Base-by-base conservation (phyloP, 106 monocot genomes). In the Alisma plantagoaquatica region DNA sequence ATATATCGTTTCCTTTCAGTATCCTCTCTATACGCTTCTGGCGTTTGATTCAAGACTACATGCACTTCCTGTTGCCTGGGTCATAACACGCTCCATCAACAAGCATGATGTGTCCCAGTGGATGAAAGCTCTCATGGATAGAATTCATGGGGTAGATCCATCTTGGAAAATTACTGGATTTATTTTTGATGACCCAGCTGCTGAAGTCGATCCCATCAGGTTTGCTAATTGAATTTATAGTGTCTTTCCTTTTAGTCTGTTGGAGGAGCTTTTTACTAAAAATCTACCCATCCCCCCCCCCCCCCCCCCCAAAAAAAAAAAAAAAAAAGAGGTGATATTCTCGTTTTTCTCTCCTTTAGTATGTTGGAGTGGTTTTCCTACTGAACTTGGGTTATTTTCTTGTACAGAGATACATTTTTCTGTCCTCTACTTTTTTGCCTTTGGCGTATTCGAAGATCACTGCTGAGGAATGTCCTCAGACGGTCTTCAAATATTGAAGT, bases 11-110 rank as follows among this genome's bases (percentile, higher is more conserved):
- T 30, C 10, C 41, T 55, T 75, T 71, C 81, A 98, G 96, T 98
- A 98, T 85, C 96, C 96, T 30, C 66, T 98, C 28, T 79, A 79
- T 64, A 85, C 96, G 20, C 70, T 98, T 29, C 88, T 98, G 60
- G 90, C 76, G 33, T 90, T 90, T 53, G 98, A 98, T 75, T 89
- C 98, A 31, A 78, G 85, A 25, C 78, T 79, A 10, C 98, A 98
- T 74, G 76, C 90, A 35, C 76, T 90, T 10, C 89, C 98, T 57
- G 81, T 98, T 63, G 98, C 98, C 2, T 98, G 98, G 98, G 61
- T 98, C 46, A 86, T 98, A 48, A 98, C 89, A 26, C 80, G 85
- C 19, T 76, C 76, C 16, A 79, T 79, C 25, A 51, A 75, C 11
- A 82, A 84, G 60, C 45, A 71, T 19, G 85, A 98, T 74, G 89